These are phyloP conservation scores for Chloris gayana DNA, from an alignment of 176 grass and related monocot species.

Conservation along the genomic window DNA sequence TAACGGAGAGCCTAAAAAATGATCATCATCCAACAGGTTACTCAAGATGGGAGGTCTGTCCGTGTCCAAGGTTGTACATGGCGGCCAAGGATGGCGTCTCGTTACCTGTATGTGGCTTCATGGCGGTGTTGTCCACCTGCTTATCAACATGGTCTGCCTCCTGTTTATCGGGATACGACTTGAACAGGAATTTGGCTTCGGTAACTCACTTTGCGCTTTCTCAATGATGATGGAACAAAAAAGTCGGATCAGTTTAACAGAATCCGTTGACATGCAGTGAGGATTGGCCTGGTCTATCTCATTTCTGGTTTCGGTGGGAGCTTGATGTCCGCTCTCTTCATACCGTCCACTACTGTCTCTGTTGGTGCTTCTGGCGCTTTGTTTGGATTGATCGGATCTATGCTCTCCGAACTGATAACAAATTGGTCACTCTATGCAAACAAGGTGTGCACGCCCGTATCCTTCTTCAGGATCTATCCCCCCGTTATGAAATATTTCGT, in stretches of 20 bases:
- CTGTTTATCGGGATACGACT: constrained; percentile 72
- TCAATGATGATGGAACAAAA: background rate
- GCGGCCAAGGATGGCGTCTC: constrained; percentile 74
- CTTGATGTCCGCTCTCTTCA: constrained; percentile 81
- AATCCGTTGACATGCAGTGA: constrained; percentile 50
- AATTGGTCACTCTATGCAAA: constrained; percentile 97
- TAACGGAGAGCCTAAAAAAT: background rate
- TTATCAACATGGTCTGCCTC: constrained; percentile 86
- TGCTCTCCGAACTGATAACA: constrained; percentile 93
- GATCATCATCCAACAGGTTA: constrained; percentile 41
- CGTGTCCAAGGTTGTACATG: constrained; percentile 62
- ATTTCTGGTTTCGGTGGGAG: constrained; percentile 85
- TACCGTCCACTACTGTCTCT: constrained; percentile 62
- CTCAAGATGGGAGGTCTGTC: constrained; percentile 83
- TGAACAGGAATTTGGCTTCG: constrained; percentile 85
- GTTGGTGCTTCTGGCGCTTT: constrained; percentile 91
- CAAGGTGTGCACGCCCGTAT: constrained; percentile 51
- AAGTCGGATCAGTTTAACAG: background rate
- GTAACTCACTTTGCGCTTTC: constrained; percentile 34
- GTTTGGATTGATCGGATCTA: constrained; percentile 82
- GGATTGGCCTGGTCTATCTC: constrained; percentile 69
- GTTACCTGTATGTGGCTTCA: constrained; percentile 84
- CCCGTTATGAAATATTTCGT: background rate
- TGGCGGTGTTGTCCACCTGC: constrained; percentile 75
- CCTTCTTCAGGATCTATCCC: background rate